Conservation (phyloP, 2,329 filamentous ascomycete species). For the Colletotrichum sp. region DNA sequence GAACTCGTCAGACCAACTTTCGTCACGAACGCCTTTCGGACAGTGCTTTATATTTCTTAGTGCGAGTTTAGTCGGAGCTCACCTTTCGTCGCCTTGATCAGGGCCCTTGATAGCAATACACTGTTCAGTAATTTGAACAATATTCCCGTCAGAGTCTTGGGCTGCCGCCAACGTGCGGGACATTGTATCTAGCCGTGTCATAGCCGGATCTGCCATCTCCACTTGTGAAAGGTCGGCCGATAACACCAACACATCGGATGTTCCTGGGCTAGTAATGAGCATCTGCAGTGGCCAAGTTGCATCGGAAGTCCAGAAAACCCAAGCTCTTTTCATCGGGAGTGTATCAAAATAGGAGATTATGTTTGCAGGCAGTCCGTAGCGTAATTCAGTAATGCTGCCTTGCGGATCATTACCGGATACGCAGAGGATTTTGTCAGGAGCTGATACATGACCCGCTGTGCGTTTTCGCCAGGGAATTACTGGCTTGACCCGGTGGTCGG, state of each 20-base stretch:
- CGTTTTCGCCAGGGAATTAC: constrained; percentile 10
- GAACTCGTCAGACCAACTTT: not conserved
- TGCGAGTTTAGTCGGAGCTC: not conserved
- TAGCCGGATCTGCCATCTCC: constrained; percentile 44
- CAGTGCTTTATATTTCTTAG: not conserved
- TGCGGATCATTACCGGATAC: constrained; percentile 68
- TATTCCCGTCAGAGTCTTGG: constrained; percentile 37
- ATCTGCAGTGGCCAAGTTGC: constrained; percentile 40
- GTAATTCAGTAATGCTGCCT: constrained; percentile 71
- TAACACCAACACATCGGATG: constrained; percentile 53
- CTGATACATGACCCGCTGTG: not conserved
- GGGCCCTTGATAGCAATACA: constrained; percentile 43
- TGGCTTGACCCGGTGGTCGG: constrained; percentile 27
- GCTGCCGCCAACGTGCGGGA: constrained; percentile 57
- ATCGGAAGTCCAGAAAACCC: constrained; percentile 49
- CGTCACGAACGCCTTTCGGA: not conserved
- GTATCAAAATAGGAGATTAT: constrained; percentile 65
- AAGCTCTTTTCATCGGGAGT: constrained; percentile 55
- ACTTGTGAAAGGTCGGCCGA: constrained; percentile 52
- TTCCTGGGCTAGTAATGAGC: constrained; percentile 55
- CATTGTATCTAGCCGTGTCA: constrained; percentile 54
- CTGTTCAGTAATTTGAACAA: constrained; percentile 61
- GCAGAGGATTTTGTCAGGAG: constrained; percentile 64
- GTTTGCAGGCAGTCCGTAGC: constrained; percentile 72
- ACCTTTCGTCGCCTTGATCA: constrained; percentile 39